phyloP scores from a whole-genome alignment of 2,329 filamentous ascomycete genomes.

The Paracorniculantispora psalliotae region DNA sequence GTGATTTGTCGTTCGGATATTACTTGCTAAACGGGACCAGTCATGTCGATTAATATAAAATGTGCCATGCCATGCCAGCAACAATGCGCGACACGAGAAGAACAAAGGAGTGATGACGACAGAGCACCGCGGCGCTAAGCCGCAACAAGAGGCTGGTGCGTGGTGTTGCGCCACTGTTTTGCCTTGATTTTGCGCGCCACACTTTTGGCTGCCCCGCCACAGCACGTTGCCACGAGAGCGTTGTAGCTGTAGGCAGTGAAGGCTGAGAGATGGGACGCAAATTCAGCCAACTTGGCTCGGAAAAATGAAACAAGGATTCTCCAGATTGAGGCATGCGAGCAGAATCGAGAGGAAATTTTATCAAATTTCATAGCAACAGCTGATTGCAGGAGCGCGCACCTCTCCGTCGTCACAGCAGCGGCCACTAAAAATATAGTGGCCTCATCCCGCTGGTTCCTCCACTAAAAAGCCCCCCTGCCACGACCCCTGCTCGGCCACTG shows the following conservation, averaged over 20 bases:
- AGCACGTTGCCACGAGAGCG: too few species aligned
- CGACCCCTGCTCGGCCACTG: neutral
- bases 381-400: too few species aligned
- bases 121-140: neutral
- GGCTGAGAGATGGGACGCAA: too few species aligned
- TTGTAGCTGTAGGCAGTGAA: too few species aligned
- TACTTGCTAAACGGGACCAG: neutral
- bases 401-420: neutral
- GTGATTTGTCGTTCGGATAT: neutral
- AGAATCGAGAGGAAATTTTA: too few species aligned
- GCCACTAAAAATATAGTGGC: neutral
- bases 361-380: too few species aligned
- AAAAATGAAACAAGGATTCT: too few species aligned
- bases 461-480: neutral
- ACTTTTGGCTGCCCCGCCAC: neutral
- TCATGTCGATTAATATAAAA: neutral
- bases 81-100: neutral
- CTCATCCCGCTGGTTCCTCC: neutral
- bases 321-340: too few species aligned
- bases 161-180: constrained; percentile 1
- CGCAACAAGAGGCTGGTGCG: neutral
- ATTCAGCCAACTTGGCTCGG: too few species aligned
- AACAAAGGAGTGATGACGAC: neutral
- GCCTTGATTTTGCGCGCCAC: constrained; percentile 1
- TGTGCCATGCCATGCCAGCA: too few species aligned